Base-by-base conservation (phyloP, 345 rosid species). In the Noccaea bulbosa region DNA sequence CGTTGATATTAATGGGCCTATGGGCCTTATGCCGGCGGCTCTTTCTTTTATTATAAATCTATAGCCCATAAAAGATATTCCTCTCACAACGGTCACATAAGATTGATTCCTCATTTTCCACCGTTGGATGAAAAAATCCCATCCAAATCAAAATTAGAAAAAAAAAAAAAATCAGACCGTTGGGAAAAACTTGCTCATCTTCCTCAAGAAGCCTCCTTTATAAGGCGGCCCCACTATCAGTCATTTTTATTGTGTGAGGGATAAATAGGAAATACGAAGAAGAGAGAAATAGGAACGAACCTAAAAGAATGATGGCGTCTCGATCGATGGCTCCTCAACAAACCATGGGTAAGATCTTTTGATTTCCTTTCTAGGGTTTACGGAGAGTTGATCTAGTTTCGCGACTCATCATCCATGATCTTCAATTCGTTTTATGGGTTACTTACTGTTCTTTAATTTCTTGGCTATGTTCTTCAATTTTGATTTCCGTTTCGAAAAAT, bases 181-280 rank as follows among this genome's bases (percentile, higher is more conserved):
- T 63, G 57, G 2, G 37, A 5, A 44, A 48, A 72, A 72, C 22
- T 9, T 9, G 55, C 30, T 54, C 40, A 55, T 64, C 76, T 54
- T 72, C 76, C 11, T 55, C 43, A 64, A 64, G 76, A 72, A 64
- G 77, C 57, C 65, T 62, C 70, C 51, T 72, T 41, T 66, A 66
- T 14, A 67, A 7, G 2, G 64, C 45, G 17, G 11, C 53, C 40
- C 37, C 55, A 37, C n/a, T 20, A 9, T 16, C 7, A 11, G 11
- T 8, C 2, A 22, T 2, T 8, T 51, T 69, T 41, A n/a, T 17
- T 33, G 63, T 8, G 15, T 44, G 15, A 37, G 40, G 8, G 52
- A 41, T 12, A 61, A 20, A 51, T 20, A 27, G 5, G 1, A 5
- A 30, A 30, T 12, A n/a, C 58, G 24, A 50, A 40, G 34, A 33